Evolutionary conservation across 176 grass and related monocot genomes (phyloP).

Genomic region (Oryza officinalis): DNA sequence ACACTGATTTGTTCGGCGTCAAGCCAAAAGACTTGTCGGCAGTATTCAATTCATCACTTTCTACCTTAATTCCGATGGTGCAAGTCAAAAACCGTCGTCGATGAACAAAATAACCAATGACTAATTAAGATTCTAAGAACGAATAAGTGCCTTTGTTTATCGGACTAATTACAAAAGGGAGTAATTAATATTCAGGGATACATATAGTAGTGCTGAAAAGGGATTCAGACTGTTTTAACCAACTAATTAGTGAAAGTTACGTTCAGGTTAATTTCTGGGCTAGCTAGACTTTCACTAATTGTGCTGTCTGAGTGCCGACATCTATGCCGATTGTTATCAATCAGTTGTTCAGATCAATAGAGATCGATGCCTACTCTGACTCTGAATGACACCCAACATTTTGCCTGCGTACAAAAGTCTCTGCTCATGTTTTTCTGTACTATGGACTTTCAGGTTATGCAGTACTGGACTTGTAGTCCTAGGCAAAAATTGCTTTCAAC

Average conservation of each 20-base stretch:
- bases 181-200: neutral
- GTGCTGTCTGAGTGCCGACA: neutral
- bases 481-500: neutral
- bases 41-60: neutral
- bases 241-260: neutral
- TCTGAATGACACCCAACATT: neutral
- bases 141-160: neutral
- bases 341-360: neutral
- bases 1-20: neutral
- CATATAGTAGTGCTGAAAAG: neutral
- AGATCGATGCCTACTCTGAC: neutral
- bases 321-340: neutral
- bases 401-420: neutral
- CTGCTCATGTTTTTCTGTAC: neutral
- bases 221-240: neutral
- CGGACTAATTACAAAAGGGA: neutral
- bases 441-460: neutral
- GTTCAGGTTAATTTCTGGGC: neutral
- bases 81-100: neutral
- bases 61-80: neutral
- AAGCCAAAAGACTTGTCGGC: neutral
- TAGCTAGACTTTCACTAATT: neutral
- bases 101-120: neutral
- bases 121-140: neutral
- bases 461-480: neutral